Base-by-base conservation (phyloP, 1,284 basidiomycete species). In the Pseudozyma flocculosa region DNA sequence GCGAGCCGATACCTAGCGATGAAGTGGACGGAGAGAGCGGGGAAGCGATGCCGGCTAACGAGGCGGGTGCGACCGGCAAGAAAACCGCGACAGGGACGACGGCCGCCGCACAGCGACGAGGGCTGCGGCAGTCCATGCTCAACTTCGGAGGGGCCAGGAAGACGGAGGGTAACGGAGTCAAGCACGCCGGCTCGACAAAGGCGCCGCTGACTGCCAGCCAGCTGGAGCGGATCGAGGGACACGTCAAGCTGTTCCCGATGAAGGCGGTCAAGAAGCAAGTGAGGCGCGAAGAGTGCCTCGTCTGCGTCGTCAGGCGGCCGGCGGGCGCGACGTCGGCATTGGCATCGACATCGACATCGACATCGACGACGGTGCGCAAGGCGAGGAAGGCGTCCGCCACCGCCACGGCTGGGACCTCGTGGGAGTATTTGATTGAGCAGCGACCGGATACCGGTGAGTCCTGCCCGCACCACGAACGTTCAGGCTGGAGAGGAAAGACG, bases 241-340 rank as follows among this genome's bases (percentile, higher is more conserved):
- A 68, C 54, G 88, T 90, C 26, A 87, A 85, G 10, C 80, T 85
- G 18, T 96, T 88, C 76, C 94, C 94, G 0, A 90, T 95, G 88
- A 89, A 88, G 72, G 85, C 83, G 13, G 85, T 86, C 52, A 88
- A 88, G 67, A 93, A 92, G 80, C 89, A 87, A 71, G 85, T 87
- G 2, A 82, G 91, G 37, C 86, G 89, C 70, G 93, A 97, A 75
- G 80, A 89, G 37, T 90, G 92, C 72, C 82, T 87, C 8, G 91
- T 96, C 19, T 88, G 86, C 70, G 85, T 92, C 18, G 80, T 95
- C 18, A 40, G 44, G 4, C 14, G 36, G 21, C 23, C 32, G 14
- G 24, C 29, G 13, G 5, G 7, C 13, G 5, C 29, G 29, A 13
- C 29, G 29, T 5, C 29, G 29, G 7, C 29, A 29, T 13, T 29